Conservation (phyloP, 2,329 filamentous ascomycete genomes). For the Penicillium sp. region DNA sequence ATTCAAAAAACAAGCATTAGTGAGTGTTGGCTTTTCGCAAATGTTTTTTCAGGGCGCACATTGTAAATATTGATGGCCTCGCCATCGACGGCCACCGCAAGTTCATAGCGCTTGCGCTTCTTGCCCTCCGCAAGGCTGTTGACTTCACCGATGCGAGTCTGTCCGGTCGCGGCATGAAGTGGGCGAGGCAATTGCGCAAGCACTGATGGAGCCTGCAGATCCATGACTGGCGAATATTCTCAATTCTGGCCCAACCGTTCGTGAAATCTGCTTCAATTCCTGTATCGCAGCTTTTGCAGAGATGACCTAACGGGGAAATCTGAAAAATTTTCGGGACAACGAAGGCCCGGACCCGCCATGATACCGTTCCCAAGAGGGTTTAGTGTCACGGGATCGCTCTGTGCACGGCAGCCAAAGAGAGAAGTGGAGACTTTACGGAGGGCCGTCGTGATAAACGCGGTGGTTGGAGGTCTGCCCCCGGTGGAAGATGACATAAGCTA, state of each 20-base stretch:
- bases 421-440: too few relatives aligned
- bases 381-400: conserved; percentile 3
- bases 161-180: conserved; percentile 35
- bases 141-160: conserved; percentile 43
- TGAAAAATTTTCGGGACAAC: conserved; percentile 36
- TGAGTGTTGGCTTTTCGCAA: too few relatives aligned
- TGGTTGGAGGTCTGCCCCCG: too few relatives aligned
- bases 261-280: conserved; percentile 12
- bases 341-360: conserved; percentile 19
- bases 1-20: not conserved
- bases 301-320: conserved; percentile 19
- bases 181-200: conserved; percentile 44
- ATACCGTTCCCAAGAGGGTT: conserved; percentile 7
- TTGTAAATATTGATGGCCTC: conserved; percentile 59
- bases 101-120: conserved; percentile 58
- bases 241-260: conserved; percentile 5
- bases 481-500: conserved; percentile 17
- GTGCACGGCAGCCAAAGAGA: too few relatives aligned
- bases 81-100: conserved; percentile 55
- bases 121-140: conserved; percentile 50
- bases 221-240: conserved; percentile 28
- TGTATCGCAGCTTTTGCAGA: conserved; percentile 15
- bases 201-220: conserved; percentile 40
- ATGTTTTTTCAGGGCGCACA: conserved; percentile 33
- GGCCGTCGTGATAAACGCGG: too few relatives aligned